These are phyloP conservation scores for Cylindrotheca closterium DNA, from an alignment of 108 stramenopile genomes.

Conservation along the genomic window DNA sequence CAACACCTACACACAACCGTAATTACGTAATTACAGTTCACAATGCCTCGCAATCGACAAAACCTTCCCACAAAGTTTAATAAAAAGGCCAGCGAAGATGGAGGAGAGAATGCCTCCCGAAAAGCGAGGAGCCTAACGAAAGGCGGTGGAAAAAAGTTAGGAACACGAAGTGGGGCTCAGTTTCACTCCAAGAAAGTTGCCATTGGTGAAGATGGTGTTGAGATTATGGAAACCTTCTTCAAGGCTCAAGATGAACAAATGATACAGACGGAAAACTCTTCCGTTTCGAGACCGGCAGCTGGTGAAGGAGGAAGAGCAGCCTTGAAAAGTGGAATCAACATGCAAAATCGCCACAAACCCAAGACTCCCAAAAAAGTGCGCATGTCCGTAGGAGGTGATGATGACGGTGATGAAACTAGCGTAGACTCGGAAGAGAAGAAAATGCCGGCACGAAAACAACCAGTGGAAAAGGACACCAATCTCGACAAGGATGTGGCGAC, in stretches of 20 bases:
- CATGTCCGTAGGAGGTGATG: not conserved
- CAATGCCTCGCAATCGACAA: not conserved
- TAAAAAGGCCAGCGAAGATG: not conserved
- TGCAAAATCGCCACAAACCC: not conserved
- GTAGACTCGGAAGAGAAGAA: not conserved
- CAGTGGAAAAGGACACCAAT: no score
- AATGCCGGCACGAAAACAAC: no score
- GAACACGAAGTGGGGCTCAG: no score
- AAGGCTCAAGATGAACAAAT: constrained; percentile 1
- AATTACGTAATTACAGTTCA: no score
- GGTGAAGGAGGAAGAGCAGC: constrained; percentile 3
- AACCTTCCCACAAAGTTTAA: not conserved
- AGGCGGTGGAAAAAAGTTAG: not conserved
- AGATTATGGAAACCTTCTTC: not conserved
- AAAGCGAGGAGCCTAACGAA: not conserved
- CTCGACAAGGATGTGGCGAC: not conserved
- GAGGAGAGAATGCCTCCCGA: no score
- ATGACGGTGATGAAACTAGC: not conserved
- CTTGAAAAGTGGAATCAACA: not conserved
- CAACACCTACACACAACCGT: no score
- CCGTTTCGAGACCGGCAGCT: not conserved
- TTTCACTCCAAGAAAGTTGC: no score
- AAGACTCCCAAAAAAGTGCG: constrained; percentile 15
- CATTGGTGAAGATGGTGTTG: not conserved
- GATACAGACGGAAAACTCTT: not conserved